These are phyloP conservation scores for Selaginella tamariscina DNA, from an alignment of 75 land plant species.

Conservation along the genomic window DNA sequence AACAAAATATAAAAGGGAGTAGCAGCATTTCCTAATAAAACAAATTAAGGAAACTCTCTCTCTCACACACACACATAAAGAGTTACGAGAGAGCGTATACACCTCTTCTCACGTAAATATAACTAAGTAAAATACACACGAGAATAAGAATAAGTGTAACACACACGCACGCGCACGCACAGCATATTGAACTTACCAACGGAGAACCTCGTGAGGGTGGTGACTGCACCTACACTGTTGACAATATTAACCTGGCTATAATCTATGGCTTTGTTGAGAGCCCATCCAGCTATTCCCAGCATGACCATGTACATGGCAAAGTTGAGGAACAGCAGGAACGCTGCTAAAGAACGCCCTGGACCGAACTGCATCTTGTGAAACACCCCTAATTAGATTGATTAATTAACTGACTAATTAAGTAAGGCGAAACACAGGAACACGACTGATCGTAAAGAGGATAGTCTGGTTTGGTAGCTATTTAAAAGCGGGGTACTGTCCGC, in stretches of 20 bases:
- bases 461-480: too few relatives aligned
- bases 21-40: not conserved
- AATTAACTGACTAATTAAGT: too few relatives aligned
- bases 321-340: conserved; percentile 36
- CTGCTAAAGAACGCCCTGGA: conserved; percentile 15
- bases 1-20: not conserved
- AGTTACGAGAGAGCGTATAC: not conserved
- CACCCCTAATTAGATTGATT: too few relatives aligned
- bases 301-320: conserved; percentile 39
- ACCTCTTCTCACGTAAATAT: not conserved
- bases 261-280: conserved; percentile 6
- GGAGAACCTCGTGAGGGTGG: conserved; percentile 6
- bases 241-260: not conserved
- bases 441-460: too few relatives aligned
- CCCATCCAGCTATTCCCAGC: conserved; percentile 22
- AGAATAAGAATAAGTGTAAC: too few relatives aligned
- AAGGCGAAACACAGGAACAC: too few relatives aligned
- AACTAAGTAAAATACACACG: not conserved
- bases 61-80: not conserved
- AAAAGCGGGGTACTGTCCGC: too few relatives aligned
- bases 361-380: not conserved
- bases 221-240: not conserved
- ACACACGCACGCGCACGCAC: too few relatives aligned
- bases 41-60: not conserved
- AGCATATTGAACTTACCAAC: not conserved